These are phyloP conservation scores for Psilocybe sp. DNA, from an alignment of 768 basidiomycete species.

Conservation along the genomic window DNA sequence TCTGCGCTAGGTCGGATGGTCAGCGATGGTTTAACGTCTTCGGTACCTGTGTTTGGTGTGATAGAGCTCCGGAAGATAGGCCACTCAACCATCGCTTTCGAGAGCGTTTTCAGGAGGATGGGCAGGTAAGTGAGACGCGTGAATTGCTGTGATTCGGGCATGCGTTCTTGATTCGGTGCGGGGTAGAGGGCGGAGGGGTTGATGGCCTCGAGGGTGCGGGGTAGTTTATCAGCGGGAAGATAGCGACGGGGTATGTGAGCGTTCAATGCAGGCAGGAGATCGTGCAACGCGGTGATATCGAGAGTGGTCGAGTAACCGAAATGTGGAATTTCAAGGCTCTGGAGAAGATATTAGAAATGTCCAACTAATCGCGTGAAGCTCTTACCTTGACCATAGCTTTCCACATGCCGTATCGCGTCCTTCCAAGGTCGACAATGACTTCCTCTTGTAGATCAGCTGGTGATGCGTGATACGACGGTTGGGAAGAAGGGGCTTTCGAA, in stretches of 20 bases:
- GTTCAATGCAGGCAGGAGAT: constrained; percentile 62
- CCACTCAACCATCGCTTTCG: constrained; percentile 80
- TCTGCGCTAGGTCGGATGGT: constrained; percentile 74
- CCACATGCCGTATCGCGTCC: constrained; percentile 85
- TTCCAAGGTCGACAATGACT: constrained; percentile 64
- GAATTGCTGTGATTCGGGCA: constrained; percentile 56
- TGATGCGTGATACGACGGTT: neutral
- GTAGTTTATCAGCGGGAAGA: constrained; percentile 24
- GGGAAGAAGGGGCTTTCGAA: constrained; percentile 11
- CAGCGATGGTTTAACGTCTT: constrained; percentile 54
- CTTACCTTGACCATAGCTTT: constrained; percentile 82
- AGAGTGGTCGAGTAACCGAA: constrained; percentile 82
- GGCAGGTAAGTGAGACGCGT: constrained; percentile 78
- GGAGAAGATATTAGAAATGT: constrained; percentile 1
- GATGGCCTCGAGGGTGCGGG: constrained; percentile 22
- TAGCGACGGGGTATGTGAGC: constrained; percentile 63
- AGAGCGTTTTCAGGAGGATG: constrained; percentile 78
- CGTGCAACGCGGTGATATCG: constrained; percentile 69
- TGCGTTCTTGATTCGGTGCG: constrained; percentile 35
- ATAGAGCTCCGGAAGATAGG: constrained; percentile 80
- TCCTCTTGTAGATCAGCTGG: constrained; percentile 28
- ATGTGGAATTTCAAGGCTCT: constrained; percentile 85
- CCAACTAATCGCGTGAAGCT: neutral
- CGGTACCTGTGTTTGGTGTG: constrained; percentile 33
- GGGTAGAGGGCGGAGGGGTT: constrained; percentile 38